Evolutionary conservation across 768 basidiomycete genomes (phyloP).

Genomic region (Mycena vulgaris): DNA sequence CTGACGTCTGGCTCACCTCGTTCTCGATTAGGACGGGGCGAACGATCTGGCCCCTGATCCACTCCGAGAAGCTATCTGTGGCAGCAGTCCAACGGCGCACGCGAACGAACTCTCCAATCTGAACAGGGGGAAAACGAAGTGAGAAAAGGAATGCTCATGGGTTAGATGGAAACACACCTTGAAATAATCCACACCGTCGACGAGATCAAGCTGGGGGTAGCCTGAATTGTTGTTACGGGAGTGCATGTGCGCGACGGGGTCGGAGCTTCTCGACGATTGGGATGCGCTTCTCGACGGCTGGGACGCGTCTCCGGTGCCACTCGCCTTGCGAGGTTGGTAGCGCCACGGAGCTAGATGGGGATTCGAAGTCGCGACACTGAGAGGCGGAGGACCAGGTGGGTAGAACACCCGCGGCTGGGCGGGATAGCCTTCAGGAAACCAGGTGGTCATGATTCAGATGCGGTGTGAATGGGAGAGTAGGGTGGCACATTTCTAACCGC

Average conservation of each 20-base stretch:
- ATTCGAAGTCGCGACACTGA: constrained; percentile 28
- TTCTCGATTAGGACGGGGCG: constrained; percentile 20
- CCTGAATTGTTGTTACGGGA: neutral
- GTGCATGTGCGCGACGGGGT: neutral
- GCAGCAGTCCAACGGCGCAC: constrained; percentile 26
- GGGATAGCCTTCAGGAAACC: constrained; percentile 34
- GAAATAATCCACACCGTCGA: constrained; percentile 36
- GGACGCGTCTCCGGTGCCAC: neutral
- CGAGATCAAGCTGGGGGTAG: constrained; percentile 23
- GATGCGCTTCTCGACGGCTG: neutral
- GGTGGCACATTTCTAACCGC: constrained; percentile 8
- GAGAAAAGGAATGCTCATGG: neutral
- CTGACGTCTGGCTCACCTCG: neutral
- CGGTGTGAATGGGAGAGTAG: neutral
- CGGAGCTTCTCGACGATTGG: neutral
- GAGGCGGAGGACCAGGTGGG: constrained; percentile 31
- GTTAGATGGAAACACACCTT: constrained; percentile 9
- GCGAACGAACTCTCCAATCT: constrained; percentile 35
- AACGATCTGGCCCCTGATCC: constrained; percentile 18
- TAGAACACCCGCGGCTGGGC: constrained; percentile 5
- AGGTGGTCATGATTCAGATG: constrained; percentile 18
- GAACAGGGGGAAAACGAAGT: neutral
- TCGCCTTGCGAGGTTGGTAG: neutral
- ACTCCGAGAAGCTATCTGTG: constrained; percentile 19
- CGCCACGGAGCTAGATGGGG: constrained; percentile 12